Evolutionary conservation across 805 yeast genomes (phyloP), one percentile per base, ranked within the genome.

Genomic region (Teunomyces lycoperdinae): DNA sequence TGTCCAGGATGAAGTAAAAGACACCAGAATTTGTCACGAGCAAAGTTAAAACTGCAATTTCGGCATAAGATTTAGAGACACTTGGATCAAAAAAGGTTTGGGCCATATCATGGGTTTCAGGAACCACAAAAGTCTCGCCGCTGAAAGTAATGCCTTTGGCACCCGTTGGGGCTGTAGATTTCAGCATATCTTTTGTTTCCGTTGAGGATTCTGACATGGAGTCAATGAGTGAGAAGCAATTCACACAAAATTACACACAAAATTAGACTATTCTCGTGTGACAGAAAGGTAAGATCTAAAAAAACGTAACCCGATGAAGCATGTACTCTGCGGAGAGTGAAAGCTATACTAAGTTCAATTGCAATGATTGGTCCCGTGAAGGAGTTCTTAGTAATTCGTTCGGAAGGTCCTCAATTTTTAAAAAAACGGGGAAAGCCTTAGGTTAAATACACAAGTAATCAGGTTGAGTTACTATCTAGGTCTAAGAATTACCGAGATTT

Each of bases 81-180:
- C 84, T 77, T 2, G 95, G 94, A 67, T 88, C 92, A 56, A 88
- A 83, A 43, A 89, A 68, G 1, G 92, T 84, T 52, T 89, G 76
- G 30, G 88, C 85, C 94, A 88, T 87, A 61, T 88, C 96, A 58
- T 84, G 85, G 28, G 96, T 88, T 55, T 78, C 77, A 1, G 87
- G 87, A 32, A 75, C 78, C 29, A 63, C 56, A 52, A 77, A 77
- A 17, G 76, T 67, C 38, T 64, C 73, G 4, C 79, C 80, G 10
- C 59, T 54, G 51, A 73, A 70, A 29, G 80, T 74, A 49, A 75
- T 72, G 1, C 81, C 81, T 46, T 64, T 48, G 34, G 34, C 43
- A 13, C 50, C 50, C 7, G 39, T 8, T 11, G 35, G 26, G 13
- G 27, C 9, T 10, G 46, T 5, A 13, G 9, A 14, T 5, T 32